These are phyloP conservation scores for Fusarium sarcochroum DNA, from an alignment of 2,329 filamentous ascomycete species.

Conservation along the genomic window DNA sequence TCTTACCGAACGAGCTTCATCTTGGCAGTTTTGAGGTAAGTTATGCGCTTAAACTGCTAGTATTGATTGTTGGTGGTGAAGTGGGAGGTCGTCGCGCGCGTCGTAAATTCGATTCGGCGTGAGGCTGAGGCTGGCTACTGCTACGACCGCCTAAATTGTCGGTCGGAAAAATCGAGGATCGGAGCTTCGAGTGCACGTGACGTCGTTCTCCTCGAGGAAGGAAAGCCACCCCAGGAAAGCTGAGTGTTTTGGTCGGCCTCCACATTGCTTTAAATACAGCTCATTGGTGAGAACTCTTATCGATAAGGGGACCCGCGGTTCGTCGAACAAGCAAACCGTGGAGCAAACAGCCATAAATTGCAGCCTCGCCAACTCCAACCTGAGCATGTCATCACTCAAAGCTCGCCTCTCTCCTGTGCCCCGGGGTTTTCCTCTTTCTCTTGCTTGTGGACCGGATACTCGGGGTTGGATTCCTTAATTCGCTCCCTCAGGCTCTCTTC, in stretches of 20 bases:
- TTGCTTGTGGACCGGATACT: conserved; percentile 25
- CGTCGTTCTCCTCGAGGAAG: not conserved
- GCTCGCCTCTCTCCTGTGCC: conserved; percentile 30
- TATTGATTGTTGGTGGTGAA: conserved; percentile 14
- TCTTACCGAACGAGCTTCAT: conserved; percentile 98
- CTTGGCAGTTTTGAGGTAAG: conserved; percentile 57
- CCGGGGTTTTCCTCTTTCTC: conserved; percentile 28
- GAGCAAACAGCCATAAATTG: conserved; percentile 44
- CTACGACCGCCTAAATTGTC: conserved; percentile 47
- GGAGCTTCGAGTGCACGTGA: conserved; percentile 47
- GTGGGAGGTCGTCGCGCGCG: conserved; percentile 35
- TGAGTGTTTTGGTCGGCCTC: conserved; percentile 14
- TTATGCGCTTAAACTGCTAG: conserved; percentile 20
- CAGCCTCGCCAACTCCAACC: conserved; percentile 43
- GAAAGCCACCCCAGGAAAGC: not conserved
- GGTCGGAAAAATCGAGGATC: conserved; percentile 52
- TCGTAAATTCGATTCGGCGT: conserved; percentile 42
- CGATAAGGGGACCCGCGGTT: conserved; percentile 41
- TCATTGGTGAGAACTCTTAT: conserved; percentile 37
- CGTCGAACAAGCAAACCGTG: conserved; percentile 23
- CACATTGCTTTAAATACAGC: not conserved
- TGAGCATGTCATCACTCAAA: conserved; percentile 45
- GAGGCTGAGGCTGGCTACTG: conserved; percentile 49
- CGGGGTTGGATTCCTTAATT: conserved; percentile 23
- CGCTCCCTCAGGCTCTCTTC: not conserved